Evolutionary conservation across 768 basidiomycete genomes (phyloP).

Genomic region (Lactarius trivialis): DNA sequence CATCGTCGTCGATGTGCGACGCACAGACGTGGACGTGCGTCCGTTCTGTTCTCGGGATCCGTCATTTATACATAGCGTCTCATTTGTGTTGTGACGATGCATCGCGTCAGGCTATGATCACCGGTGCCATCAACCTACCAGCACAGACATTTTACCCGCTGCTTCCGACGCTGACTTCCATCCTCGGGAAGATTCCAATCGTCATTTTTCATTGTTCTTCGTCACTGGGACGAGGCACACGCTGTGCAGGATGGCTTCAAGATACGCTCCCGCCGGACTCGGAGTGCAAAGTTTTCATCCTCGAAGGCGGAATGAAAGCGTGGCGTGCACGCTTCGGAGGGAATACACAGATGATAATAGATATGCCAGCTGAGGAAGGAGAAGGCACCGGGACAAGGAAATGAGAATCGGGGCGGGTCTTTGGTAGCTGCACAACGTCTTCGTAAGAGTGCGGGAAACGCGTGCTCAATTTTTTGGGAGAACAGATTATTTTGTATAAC

Average conservation of each 20-base stretch:
- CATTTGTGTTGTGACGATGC: not conserved
- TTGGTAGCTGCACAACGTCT: not conserved
- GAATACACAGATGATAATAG: constrained; percentile 20
- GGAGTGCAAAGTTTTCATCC: constrained; percentile 19
- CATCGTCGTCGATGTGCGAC: constrained; percentile 34
- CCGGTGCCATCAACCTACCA: constrained; percentile 38
- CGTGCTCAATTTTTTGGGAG: not conserved
- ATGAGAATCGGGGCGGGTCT: not conserved
- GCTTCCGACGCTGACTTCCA: constrained; percentile 29
- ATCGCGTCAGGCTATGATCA: constrained; percentile 26
- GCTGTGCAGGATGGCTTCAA: constrained; percentile 26
- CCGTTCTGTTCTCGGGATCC: not conserved
- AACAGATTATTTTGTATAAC: not conserved
- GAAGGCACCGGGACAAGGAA: not conserved
- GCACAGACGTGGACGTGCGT: constrained; percentile 35
- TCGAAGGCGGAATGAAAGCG: constrained; percentile 26
- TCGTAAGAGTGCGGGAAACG: not conserved
- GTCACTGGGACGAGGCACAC: constrained; percentile 24
- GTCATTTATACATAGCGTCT: not conserved
- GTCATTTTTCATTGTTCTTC: constrained; percentile 28
- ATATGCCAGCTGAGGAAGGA: constrained; percentile 43
- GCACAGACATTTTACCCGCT: constrained; percentile 39
- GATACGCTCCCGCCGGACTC: constrained; percentile 24
- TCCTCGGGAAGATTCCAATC: constrained; percentile 27
- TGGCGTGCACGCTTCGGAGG: constrained; percentile 25